phyloP scores from a whole-genome alignment of 345 rosid species.

The Erysimum cheiranthoides region DNA sequence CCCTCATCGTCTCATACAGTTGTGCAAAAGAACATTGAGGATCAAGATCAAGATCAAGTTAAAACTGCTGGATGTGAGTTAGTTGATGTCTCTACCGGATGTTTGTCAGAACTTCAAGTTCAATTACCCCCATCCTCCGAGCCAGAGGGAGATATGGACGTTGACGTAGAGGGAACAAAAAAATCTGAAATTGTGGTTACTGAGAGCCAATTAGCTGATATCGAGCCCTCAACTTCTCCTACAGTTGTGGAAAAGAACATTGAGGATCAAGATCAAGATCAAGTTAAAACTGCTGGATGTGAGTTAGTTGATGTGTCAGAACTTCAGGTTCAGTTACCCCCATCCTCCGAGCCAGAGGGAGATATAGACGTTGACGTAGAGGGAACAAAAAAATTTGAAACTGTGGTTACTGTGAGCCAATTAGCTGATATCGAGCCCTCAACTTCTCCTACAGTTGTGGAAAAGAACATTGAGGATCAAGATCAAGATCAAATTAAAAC shows the following conservation, averaged over 20 bases:
- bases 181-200: not conserved
- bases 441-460: constrained; percentile 14
- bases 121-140: not conserved
- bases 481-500: constrained; percentile 10
- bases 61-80: constrained; percentile 9
- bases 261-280: constrained; percentile 22
- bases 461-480: constrained; percentile 8
- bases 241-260: constrained; percentile 1
- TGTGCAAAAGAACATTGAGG: constrained; percentile 5
- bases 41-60: constrained; percentile 15
- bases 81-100: constrained; percentile 1
- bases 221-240: constrained; percentile 15
- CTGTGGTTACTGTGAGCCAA: not conserved
- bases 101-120: constrained; percentile 4
- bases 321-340: not conserved
- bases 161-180: not conserved
- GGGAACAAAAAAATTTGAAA: not conserved
- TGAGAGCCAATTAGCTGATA: constrained; percentile 18
- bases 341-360: constrained; percentile 20
- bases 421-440: constrained; percentile 26
- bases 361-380: not conserved
- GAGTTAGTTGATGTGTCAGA: constrained; percentile 3
- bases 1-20: constrained; percentile 19
- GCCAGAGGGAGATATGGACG: constrained; percentile 3
- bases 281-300: constrained; percentile 8